Base-by-base conservation (phyloP, 768 basidiomycete species). In the Tephrocybe rancida region DNA sequence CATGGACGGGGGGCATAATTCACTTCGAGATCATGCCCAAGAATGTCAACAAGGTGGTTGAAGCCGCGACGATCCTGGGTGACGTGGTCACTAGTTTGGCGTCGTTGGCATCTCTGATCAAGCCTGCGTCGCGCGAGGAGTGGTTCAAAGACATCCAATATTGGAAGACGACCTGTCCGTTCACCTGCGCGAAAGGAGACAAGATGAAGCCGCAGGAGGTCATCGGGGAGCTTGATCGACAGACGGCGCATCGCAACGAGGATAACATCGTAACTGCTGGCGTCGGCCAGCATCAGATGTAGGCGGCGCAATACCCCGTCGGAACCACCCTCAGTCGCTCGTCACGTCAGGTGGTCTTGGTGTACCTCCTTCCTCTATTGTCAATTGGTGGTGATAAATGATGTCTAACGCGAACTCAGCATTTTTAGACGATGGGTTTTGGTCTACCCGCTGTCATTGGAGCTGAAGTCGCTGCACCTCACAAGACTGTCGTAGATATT, bases 211-310 rank as follows among this genome's bases (percentile, higher is more conserved):
- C 96, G 0, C 97, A 99, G 72, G 94, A 95, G 71, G 92, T 98
- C 50, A 84, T 99, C 35, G 89, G 94, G 73, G 95, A 95, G 73
- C 79, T 99, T 34, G 87, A 98, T 64, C 76, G 66, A 48, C 90
- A 93, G 75, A 85, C 84, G 19, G 76, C 75, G 44, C 79, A 88
- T 54, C 82, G 75, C 70, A 96, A 98, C 74, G 88, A 92, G 52
- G 85, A 98, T 22, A 82, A 97, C 32, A 74, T 99, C 64, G 73
- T 99, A 47, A 71, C 92, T 10, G 98, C 97, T 14, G 97, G 97
- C 61, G 97, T 99, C 21, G 97, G 97, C 7, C 97, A 99, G 70
- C 97, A 98, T 74, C 96, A 99, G 73, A 98, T 98, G 97, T 98
- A 94, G 95, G 96, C 96, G 1, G 92, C 92, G 37, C 97, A 99